Base-by-base conservation (phyloP, 1,139 yeast species). In the Hyphopichia wangnamkhiaoensis region DNA sequence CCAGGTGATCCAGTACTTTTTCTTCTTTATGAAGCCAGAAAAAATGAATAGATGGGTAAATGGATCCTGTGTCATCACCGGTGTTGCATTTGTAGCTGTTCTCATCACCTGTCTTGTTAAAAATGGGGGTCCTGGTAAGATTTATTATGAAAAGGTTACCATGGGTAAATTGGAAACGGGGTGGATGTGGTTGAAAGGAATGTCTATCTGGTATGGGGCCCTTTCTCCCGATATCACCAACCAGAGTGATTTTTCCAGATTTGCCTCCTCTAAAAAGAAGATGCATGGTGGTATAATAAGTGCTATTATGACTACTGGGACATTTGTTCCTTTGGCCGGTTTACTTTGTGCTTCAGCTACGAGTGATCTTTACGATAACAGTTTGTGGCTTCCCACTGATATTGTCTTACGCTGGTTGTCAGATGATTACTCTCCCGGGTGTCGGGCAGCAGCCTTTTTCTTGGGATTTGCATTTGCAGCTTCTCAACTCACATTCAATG, bases 211-310 rank as follows among this genome's bases (percentile, higher is more conserved):
- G 58, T 54, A 54, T 39, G 59, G 60, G 2, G 47, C 58, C 5
- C 40, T 67, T 13, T 55, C 74, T 40, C 60, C 74, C 1, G 72
- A 61, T 41, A 54, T 68, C 21, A 59, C 75, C 20, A 73, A 74
- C 48, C 72, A 68, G 41, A 57, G 69, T 10, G 77, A 71, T 19
- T 71, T 69, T 30, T 61, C 76, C 27, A 57, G 76, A 48, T 71
- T 69, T 49, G 65, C 74, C 7, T 42, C 48, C 4, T 41, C 45
- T 2, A 28, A 33, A 14, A 41, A 31, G 29, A 45, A 46, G 13
- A 48, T 52, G 33, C 38, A 48, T 25, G 30, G 28, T 19, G 59
- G 58, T 2, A 52, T 49, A 4, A 44, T 53, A 14, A 25, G 34
- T 12, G 39, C 58, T 2, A 37, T 54, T 5, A 40, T 54, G 44